Evolutionary conservation across 306 rosid species (phyloP).

Genomic region (Nissolia schottii): DNA sequence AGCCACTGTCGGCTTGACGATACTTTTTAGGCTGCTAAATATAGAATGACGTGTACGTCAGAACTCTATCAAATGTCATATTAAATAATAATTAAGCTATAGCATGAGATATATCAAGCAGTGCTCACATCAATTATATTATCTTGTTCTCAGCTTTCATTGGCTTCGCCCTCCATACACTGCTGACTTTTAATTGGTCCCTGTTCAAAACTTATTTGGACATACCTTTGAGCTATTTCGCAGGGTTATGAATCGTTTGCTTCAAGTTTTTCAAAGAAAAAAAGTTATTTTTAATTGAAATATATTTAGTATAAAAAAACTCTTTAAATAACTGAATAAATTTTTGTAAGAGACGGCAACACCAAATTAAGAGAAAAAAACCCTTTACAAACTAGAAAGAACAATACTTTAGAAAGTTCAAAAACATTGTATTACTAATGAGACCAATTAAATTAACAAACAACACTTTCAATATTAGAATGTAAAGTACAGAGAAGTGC

Average conservation of each 20-base stretch:
- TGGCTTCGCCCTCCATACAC: no score
- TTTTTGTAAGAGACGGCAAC: not conserved
- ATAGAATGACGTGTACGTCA: conserved; percentile 16
- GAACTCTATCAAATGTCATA: conserved; percentile 21
- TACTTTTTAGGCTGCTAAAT: conserved; percentile 18
- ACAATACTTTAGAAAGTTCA: no score
- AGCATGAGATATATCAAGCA: not conserved
- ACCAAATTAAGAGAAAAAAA: not conserved
- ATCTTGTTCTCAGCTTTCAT: conserved; percentile 13
- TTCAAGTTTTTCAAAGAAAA: no score
- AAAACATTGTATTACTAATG: not conserved
- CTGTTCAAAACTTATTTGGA: no score
- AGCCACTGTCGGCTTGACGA: not conserved
- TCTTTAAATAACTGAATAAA: no score
- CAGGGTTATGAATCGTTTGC: not conserved
- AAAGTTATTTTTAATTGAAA: no score
- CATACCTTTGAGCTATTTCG: not conserved
- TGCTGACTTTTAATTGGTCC: no score
- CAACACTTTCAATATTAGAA: no score
- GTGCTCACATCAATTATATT: conserved; percentile 19
- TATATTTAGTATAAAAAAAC: no score
- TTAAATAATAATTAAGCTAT: not conserved
- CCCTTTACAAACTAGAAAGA: no score
- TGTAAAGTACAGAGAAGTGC: no score
- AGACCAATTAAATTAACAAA: no score